Conservation (phyloP, 2,329 filamentous ascomycete species). For the Colletotrichum sp. region DNA sequence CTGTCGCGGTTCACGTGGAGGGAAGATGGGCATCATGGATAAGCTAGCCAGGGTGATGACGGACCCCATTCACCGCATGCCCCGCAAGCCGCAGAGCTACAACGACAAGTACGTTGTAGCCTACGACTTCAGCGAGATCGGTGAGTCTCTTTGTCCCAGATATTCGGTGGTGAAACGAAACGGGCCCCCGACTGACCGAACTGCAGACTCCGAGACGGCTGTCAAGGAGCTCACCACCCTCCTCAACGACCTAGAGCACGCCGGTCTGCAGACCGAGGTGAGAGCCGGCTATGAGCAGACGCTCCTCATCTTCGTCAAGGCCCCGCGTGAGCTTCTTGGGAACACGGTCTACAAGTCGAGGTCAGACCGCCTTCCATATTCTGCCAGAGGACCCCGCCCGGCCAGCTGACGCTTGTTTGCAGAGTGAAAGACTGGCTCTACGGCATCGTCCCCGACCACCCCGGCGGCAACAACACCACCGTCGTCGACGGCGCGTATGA, state of each 20-base stretch:
- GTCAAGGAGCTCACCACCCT: slow-evolving; percentile 46
- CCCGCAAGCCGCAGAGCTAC: slow-evolving; percentile 20
- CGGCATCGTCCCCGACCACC: slow-evolving; percentile 69
- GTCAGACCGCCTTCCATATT: slow-evolving; percentile 36
- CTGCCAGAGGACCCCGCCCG: not conserved
- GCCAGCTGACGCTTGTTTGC: not conserved
- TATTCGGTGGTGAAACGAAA: not conserved
- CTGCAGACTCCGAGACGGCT: slow-evolving; percentile 37
- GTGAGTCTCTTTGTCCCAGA: slow-evolving; percentile 26
- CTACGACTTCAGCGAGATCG: slow-evolving; percentile 40
- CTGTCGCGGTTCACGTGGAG: not conserved
- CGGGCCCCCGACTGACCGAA: not conserved
- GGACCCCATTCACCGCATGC: slow-evolving; percentile 10
- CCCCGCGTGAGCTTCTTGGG: slow-evolving; percentile 66
- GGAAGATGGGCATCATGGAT: slow-evolving; percentile 20
- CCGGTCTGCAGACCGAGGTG: slow-evolving; percentile 74
- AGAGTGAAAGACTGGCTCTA: slow-evolving; percentile 80
- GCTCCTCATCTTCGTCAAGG: slow-evolving; percentile 70
- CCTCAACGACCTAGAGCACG: slow-evolving; percentile 62
- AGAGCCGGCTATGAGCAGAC: slow-evolving; percentile 72
- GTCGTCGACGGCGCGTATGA: slow-evolving; percentile 57
- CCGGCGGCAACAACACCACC: slow-evolving; percentile 58
- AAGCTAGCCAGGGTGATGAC: slow-evolving; percentile 10
- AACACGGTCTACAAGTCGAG: slow-evolving; percentile 72
- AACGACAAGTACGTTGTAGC: slow-evolving; percentile 47